Conservation (phyloP, 345 rosid species). For the Geranium brycei region DNA sequence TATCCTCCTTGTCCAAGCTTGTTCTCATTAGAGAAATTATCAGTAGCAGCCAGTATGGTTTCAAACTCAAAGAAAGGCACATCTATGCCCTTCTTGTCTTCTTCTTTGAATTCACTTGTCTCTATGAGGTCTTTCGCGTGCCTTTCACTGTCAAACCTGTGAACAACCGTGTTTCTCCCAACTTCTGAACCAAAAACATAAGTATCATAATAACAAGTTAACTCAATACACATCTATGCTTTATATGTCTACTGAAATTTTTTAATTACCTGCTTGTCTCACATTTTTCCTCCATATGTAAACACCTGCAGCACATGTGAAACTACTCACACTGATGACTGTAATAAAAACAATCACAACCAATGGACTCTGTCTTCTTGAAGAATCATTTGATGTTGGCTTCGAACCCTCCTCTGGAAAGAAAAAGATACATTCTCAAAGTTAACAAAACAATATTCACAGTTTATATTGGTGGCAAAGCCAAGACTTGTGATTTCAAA, state of each 20-base stretch:
- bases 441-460: no score
- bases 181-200: conserved; percentile 15
- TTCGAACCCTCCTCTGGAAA: neutral
- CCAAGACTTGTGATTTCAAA: no score
- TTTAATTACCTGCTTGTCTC: conserved; percentile 30
- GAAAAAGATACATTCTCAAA: neutral
- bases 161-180: conserved; percentile 22
- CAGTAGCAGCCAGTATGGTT: conserved; percentile 48
- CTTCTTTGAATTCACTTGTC: conserved; percentile 36
- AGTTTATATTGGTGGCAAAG: no score
- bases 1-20: conserved; percentile 71
- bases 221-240: no score
- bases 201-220: neutral
- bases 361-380: conserved; percentile 14
- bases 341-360: conserved; percentile 26
- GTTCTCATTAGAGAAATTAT: conserved; percentile 47
- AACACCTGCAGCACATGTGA: conserved; percentile 23
- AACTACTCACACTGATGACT: conserved; percentile 22
- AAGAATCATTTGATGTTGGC: neutral
- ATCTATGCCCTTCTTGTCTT: conserved; percentile 32
- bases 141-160: conserved; percentile 32
- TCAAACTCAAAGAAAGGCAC: conserved; percentile 44
- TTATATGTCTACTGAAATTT: no score
- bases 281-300: conserved; percentile 27
- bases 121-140: conserved; percentile 39